These are phyloP conservation scores for Phellinidium pouzarii DNA, from an alignment of 1,284 basidiomycete genomes.

Conservation along the genomic window DNA sequence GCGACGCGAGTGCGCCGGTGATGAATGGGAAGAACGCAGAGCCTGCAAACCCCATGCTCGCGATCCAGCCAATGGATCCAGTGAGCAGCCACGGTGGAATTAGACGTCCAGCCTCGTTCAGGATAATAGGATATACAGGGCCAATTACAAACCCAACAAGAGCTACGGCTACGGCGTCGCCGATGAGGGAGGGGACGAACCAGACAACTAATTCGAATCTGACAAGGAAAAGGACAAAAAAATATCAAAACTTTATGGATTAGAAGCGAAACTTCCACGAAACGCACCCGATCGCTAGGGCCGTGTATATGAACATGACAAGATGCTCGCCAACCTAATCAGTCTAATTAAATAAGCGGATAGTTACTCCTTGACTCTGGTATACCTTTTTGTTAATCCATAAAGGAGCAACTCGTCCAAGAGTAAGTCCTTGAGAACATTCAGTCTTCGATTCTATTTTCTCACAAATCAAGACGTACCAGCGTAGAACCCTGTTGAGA, in stretches of 20 bases:
- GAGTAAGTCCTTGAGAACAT: constrained; percentile 31
- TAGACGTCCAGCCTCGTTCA: constrained; percentile 41
- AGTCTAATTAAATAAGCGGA: not conserved
- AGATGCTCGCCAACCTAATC: constrained; percentile 37
- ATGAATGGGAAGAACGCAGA: constrained; percentile 51
- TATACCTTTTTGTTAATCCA: constrained; percentile 46
- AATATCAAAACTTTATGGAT: not conserved
- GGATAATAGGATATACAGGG: constrained; percentile 50
- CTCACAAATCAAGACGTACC: constrained; percentile 20
- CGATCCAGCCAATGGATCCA: constrained; percentile 49
- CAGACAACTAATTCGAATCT: constrained; percentile 54
- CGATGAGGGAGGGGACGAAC: constrained; percentile 49
- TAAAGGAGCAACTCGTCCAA: constrained; percentile 39
- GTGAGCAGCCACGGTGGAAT: constrained; percentile 47
- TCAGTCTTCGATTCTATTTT: not conserved
- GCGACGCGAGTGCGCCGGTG: constrained; percentile 45
- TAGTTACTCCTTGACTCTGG: constrained; percentile 1
- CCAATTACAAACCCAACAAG: constrained; percentile 48
- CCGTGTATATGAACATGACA: constrained; percentile 34
- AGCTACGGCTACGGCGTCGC: constrained; percentile 44
- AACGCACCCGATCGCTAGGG: constrained; percentile 33
- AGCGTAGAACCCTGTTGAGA: constrained; percentile 30
- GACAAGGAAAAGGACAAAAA: not conserved
- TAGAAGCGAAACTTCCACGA: not conserved
- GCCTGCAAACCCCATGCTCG: constrained; percentile 22